These are phyloP conservation scores for Millerago galiae DNA, from an alignment of 805 yeast species.

Conservation along the genomic window DNA sequence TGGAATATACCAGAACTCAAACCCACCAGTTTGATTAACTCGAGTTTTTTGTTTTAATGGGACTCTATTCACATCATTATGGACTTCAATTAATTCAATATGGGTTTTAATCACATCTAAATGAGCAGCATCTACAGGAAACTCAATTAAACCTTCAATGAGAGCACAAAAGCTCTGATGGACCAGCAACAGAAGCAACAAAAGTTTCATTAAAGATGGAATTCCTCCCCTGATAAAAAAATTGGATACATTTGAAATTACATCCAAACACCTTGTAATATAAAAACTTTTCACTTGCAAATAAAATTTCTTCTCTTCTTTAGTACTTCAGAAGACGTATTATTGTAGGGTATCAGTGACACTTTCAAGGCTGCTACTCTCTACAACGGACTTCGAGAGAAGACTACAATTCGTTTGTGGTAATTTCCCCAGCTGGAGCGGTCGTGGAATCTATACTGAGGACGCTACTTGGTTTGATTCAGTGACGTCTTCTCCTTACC, in stretches of 20 bases:
- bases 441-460: conserved; percentile 13
- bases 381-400: conserved; percentile 25
- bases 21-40: conserved; percentile 11
- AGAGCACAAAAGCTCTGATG: conserved; percentile 6
- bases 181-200: not conserved
- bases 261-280: conserved; percentile 7
- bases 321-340: conserved; percentile 18
- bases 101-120: conserved; percentile 11
- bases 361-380: conserved; percentile 21
- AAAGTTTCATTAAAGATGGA: no score
- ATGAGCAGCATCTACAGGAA: conserved; percentile 10
- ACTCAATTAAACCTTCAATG: conserved; percentile 12
- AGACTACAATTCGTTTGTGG: conserved; percentile 10
- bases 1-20: conserved; percentile 11
- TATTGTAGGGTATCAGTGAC: conserved; percentile 26
- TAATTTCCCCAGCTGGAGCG: conserved; percentile 30
- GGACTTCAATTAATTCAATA: conserved; percentile 11
- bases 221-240: not conserved
- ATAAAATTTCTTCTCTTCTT: not conserved
- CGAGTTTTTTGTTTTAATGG: conserved; percentile 5
- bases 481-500: conserved; percentile 32
- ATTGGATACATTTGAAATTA: no score
- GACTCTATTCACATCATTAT: not conserved
- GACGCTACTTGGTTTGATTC: conserved; percentile 16
- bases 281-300: conserved; percentile 2